Base-by-base conservation (phyloP, 805 yeast species). In the Metschnikowia shivogae region DNA sequence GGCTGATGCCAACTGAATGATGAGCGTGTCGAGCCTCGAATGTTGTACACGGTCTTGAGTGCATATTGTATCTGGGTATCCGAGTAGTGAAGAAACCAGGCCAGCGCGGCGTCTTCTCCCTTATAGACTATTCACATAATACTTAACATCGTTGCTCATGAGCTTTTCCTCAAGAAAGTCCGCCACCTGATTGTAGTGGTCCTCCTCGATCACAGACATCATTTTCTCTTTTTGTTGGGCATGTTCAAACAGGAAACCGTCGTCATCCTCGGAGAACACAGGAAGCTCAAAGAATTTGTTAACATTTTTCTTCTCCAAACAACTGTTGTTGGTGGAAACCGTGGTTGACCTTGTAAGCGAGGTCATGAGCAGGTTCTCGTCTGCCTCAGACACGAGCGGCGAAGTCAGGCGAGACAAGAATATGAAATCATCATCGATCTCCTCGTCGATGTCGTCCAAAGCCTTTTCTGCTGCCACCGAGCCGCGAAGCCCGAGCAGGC, bases 281-380 rank as follows among this genome's bases (percentile, higher is more conserved):
- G 74, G 74, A 38, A 69, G 57, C 20, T 64, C 68, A 43, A 63
- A 63, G 47, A 67, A 62, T 40, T 59, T 54, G 44, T 34, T 42
- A 11, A 35, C 29, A 19, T 36, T 46, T 34, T 50, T 55, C 33
- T 49, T 48, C 9, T 52, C 52, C 29, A 49, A 31, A 7, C 49
- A 48, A 2, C 65, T 57, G 48, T 58, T 62, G 41, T 57, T 59
- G 39, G 72, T 65, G 6, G 69, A 62, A 5, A 68, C 71, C 3
- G 74, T 70, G 22, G 74, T 71, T 10, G 73, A 67, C 42, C 75
- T 50, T 0, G 75, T 71, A 42, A 70, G 58, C 8, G 68, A 54
- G 14, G 66, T 54, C 74, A 70, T 70, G 40, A 70, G 57, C 40
- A 67, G 62, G 45, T 66, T 61, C 27, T 61, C 64, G 48, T 61